Conservation (phyloP, 495 filamentous ascomycete species). For the Bryoglossum gracile region DNA sequence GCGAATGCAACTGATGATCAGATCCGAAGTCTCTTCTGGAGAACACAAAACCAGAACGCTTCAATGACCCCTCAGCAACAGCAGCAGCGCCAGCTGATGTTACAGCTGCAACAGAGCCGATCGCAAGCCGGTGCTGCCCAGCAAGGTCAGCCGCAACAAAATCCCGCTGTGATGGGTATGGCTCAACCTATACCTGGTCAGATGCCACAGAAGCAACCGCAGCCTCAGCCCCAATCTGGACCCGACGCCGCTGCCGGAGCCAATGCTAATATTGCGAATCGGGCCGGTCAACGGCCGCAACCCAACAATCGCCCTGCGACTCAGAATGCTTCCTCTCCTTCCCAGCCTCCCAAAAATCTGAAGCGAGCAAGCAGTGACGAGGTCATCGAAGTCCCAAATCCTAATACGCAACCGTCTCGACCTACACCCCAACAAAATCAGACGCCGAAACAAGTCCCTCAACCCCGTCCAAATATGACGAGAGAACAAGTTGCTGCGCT, state of each 20-base stretch:
- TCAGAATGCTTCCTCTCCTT: slow-evolving; percentile 24
- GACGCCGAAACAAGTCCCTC: slow-evolving; percentile 17
- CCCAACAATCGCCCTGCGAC: slow-evolving; percentile 7
- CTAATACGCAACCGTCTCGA: slow-evolving; percentile 32
- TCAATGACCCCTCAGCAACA: slow-evolving; percentile 33
- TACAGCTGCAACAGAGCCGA: not conserved
- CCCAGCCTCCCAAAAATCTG: slow-evolving; percentile 29
- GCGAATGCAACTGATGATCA: slow-evolving; percentile 46
- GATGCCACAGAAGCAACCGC: slow-evolving; percentile 11
- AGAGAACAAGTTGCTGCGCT: slow-evolving; percentile 47
- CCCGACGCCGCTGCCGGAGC: slow-evolving; percentile 1
- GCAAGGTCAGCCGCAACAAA: slow-evolving; percentile 15
- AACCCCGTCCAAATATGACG: slow-evolving; percentile 30
- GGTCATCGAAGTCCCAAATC: slow-evolving; percentile 45
- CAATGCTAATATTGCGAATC: slow-evolving; percentile 6
- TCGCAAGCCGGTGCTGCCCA: slow-evolving; percentile 5
- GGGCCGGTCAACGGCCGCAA: slow-evolving; percentile 11
- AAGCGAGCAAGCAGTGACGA: slow-evolving; percentile 61
- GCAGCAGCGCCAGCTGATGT: slow-evolving; percentile 24
- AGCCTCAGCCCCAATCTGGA: slow-evolving; percentile 2
- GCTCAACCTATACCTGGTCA: slow-evolving; percentile 2
- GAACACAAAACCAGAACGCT: slow-evolving; percentile 18
- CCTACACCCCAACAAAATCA: slow-evolving; percentile 12
- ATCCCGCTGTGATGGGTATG: not conserved
- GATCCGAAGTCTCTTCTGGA: slow-evolving; percentile 33